phyloP scores from a whole-genome alignment of 495 filamentous ascomycete genomes.

The Tuber borchii region DNA sequence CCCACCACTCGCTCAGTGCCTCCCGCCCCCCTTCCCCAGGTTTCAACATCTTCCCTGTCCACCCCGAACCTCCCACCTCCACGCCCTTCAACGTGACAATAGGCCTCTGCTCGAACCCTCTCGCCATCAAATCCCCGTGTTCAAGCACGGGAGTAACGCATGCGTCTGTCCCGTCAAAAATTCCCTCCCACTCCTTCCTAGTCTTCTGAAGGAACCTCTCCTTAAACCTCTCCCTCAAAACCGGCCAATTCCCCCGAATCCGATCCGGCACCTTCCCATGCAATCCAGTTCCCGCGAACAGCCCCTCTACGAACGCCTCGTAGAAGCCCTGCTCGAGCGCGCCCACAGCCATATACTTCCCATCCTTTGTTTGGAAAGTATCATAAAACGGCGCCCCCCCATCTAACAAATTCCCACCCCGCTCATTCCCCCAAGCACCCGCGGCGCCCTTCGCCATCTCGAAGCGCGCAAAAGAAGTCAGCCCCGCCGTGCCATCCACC shows the following conservation, averaged over 20 bases:
- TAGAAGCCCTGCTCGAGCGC: conserved; percentile 87
- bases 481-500: conserved; percentile 78
- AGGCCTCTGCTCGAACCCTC: conserved; percentile 61
- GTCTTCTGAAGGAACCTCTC: conserved; percentile 64
- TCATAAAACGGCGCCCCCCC: conserved; percentile 82
- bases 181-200: conserved; percentile 69
- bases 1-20: conserved; percentile 65
- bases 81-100: conserved; percentile 62
- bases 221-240: conserved; percentile 56
- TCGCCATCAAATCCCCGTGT: conserved; percentile 62
- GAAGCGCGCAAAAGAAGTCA: conserved; percentile 69
- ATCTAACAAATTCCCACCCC: conserved; percentile 76
- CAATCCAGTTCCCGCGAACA: conserved; percentile 48
- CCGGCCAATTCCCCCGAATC: conserved; percentile 58
- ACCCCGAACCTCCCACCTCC: conserved; percentile 57
- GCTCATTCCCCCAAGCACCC: conserved; percentile 51
- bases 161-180: conserved; percentile 86
- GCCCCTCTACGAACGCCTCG: conserved; percentile 55
- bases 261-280: conserved; percentile 50
- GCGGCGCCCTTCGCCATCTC: conserved; percentile 48
- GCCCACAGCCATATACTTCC: conserved; percentile 80
- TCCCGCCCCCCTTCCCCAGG: conserved; percentile 68
- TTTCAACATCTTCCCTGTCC: conserved; percentile 53
- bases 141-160: conserved; percentile 83
- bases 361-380: conserved; percentile 77